phyloP scores from a whole-genome alignment of 768 basidiomycete species.

The Russula sp. region DNA sequence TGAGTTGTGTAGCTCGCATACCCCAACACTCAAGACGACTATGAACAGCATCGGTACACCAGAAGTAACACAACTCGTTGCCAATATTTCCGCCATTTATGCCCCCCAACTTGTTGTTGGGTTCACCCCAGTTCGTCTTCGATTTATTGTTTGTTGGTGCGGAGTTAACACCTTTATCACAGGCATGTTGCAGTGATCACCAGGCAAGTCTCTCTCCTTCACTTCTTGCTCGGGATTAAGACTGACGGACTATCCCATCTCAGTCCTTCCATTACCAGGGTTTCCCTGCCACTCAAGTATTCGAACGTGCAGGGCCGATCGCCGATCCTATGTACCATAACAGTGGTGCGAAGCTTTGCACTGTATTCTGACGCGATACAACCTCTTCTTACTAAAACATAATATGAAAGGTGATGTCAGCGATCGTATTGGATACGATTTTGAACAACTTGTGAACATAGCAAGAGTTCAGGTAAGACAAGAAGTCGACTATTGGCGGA shows the following conservation, averaged over 20 bases:
- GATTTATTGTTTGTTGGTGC: neutral
- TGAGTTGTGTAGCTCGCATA: neutral
- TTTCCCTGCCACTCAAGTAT: conserved; percentile 83
- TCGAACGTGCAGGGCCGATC: conserved; percentile 83
- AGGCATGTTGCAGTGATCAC: conserved; percentile 92
- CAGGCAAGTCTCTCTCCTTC: conserved; percentile 46
- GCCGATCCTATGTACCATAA: conserved; percentile 90
- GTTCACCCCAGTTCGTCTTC: conserved; percentile 50
- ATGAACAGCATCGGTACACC: conserved; percentile 67
- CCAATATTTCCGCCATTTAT: conserved; percentile 74
- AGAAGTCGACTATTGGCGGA: neutral
- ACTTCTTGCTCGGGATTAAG: neutral
- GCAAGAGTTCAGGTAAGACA: conserved; percentile 77
- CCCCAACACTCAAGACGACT: conserved; percentile 3
- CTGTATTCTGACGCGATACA: neutral
- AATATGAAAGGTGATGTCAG: conserved; percentile 62
- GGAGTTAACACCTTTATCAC: neutral
- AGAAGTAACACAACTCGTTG: conserved; percentile 70
- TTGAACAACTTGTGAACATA: conserved; percentile 77
- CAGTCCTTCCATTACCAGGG: conserved; percentile 81
- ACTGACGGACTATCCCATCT: conserved; percentile 6
- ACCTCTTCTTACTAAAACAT: conserved; percentile 6
- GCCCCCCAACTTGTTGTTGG: conserved; percentile 76
- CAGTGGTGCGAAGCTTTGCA: conserved; percentile 47
- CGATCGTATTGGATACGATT: conserved; percentile 75